Evolutionary conservation across 805 yeast species (phyloP).

Genomic region (Cyberlindnera meyerae): DNA sequence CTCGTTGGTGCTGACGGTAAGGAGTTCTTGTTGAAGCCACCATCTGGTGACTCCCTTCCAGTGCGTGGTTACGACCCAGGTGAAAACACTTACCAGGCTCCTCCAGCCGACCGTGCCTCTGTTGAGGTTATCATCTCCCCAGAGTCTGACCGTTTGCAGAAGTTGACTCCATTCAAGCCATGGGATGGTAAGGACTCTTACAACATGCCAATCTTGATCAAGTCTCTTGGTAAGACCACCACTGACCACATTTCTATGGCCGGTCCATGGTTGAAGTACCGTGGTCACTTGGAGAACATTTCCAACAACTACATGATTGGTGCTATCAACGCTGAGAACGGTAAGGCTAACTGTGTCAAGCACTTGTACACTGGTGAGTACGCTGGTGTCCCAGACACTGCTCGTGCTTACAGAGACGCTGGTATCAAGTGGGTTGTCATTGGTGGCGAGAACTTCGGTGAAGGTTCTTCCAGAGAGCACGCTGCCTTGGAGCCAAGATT

Average conservation of each 20-base stretch:
- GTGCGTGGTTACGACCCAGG: constrained; percentile 86
- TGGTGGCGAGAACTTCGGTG: constrained; percentile 99
- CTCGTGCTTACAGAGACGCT: constrained; percentile 87
- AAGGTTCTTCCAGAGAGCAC: constrained; percentile 99
- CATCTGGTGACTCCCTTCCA: constrained; percentile 89
- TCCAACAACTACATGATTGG: constrained; percentile 99
- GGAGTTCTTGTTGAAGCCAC: constrained; percentile 83
- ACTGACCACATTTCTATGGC: constrained; percentile 99
- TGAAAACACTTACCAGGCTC: constrained; percentile 94
- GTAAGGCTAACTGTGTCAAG: constrained; percentile 86
- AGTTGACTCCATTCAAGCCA: constrained; percentile 86
- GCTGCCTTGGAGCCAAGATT: constrained; percentile 99
- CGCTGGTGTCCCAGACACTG: constrained; percentile 96
- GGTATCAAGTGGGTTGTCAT: constrained; percentile 95
- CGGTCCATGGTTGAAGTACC: constrained; percentile 99
- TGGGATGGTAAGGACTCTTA: constrained; percentile 96
- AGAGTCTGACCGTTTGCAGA: constrained; percentile 93
- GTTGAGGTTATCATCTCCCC: constrained; percentile 79
- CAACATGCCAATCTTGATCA: constrained; percentile 88
- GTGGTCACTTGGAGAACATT: constrained; percentile 98
- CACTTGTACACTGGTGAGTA: constrained; percentile 89
- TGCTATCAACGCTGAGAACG: constrained; percentile 95
- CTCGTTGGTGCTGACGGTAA: constrained; percentile 85
- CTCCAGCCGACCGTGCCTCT: constrained; percentile 78
- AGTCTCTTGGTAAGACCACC: constrained; percentile 96